Percentiles rank a stretch among this genome's conserved stretches.
phyloP scores from a whole-genome alignment of 352 stramenopile species.

The Phytopythium chamaehyphon region DNA sequence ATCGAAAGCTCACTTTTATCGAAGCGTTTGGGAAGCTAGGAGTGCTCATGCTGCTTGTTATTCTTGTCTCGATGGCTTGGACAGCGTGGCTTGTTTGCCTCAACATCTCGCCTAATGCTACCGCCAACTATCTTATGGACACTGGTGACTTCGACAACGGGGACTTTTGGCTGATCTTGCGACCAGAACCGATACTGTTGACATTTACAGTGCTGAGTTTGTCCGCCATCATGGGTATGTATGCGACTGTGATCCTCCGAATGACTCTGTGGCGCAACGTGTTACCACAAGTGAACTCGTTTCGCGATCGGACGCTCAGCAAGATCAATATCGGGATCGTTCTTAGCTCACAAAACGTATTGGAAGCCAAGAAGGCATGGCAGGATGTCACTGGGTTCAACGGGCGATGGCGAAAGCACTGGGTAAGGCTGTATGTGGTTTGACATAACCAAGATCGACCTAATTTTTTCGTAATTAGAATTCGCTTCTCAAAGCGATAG shows the following conservation, averaged over 20 bases:
- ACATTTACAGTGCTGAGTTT: constrained; percentile 12
- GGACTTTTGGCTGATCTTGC: constrained; percentile 39
- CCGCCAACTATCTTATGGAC: constrained; percentile 46
- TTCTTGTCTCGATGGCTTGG: constrained; percentile 22
- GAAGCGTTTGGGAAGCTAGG: constrained; percentile 17
- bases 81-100: constrained; percentile 27
- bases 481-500: constrained; percentile 1
- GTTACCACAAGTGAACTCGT: background rate
- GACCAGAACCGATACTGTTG: constrained; percentile 9
- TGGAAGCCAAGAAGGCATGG: background rate
- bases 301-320: background rate
- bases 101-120: constrained; percentile 17
- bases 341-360: background rate
- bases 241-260: background rate
- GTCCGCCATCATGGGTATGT: background rate
- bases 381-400: background rate
- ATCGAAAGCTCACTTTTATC: constrained; percentile 11
- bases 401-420: background rate
- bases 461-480: constrained; percentile 1
- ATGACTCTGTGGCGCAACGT: constrained; percentile 2
- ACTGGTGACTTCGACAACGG: constrained; percentile 39
- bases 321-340: background rate
- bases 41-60: constrained; percentile 9
- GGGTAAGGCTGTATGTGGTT: background rate
- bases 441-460: too few species aligned